phyloP scores from a whole-genome alignment of 1,284 basidiomycete species.

The Rhizoctonia solani region DNA sequence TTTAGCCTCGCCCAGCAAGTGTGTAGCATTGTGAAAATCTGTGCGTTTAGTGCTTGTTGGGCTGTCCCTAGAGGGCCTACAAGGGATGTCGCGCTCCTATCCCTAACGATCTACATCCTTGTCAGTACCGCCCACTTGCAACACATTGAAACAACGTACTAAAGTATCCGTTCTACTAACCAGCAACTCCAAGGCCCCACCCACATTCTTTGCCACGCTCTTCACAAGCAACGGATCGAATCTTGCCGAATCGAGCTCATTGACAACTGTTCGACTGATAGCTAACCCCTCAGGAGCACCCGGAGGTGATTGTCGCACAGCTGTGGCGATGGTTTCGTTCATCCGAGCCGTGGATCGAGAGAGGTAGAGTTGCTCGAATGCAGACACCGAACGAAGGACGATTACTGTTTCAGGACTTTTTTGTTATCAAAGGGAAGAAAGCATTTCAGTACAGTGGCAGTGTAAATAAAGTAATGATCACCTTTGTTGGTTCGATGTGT shows the following conservation, averaged over 20 bases:
- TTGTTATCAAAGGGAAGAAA: too few relatives aligned
- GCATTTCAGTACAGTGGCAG: too few relatives aligned
- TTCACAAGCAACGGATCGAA: slow-evolving; percentile 89
- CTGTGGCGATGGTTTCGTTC: slow-evolving; percentile 75
- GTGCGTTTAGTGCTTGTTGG: slow-evolving; percentile 76
- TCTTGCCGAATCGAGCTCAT: slow-evolving; percentile 89
- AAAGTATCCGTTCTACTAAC: slow-evolving; percentile 64
- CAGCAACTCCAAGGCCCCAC: slow-evolving; percentile 67
- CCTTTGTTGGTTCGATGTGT: slow-evolving; percentile 83
- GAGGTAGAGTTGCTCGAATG: slow-evolving; percentile 84
- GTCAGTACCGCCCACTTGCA: neutral
- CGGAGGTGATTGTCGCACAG: slow-evolving; percentile 64
- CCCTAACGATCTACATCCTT: slow-evolving; percentile 63
- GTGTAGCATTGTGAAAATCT: slow-evolving; percentile 76
- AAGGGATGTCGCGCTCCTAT: slow-evolving; percentile 76
- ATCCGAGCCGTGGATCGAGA: slow-evolving; percentile 80
- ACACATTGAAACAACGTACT: slow-evolving; percentile 53
- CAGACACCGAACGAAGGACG: slow-evolving; percentile 77
- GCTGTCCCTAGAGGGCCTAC: slow-evolving; percentile 76
- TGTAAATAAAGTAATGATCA: too few relatives aligned
- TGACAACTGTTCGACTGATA: slow-evolving; percentile 75
- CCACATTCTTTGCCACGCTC: slow-evolving; percentile 74
- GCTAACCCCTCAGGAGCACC: slow-evolving; percentile 75
- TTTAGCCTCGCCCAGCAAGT: slow-evolving; percentile 73
- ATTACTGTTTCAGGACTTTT: slow-evolving; percentile 93